Base-by-base conservation (phyloP, 2,329 filamentous ascomycete genomes). In the Ceratocystis papillata region DNA sequence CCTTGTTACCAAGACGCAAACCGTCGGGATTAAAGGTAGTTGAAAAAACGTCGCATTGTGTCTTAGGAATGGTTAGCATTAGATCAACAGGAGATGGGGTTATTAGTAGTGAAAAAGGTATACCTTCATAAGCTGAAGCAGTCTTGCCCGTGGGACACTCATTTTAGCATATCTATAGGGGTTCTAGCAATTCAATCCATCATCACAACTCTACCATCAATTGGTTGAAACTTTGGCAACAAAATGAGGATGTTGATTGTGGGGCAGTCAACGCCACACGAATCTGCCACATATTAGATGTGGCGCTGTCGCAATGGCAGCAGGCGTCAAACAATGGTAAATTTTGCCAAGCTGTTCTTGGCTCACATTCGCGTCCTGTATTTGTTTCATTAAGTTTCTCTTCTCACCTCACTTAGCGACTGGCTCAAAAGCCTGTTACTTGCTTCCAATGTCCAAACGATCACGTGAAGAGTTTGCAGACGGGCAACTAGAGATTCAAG, bases 41-140 rank as follows among this genome's bases (percentile, higher is more conserved):
- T 73, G 87, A 87, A 80, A 97, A 99, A 78, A 97, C 84, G 75
- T 87, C 85, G 81, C 90, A 96, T 87, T 92, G 91, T 73, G 84
- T 83, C 92, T 96, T 72, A 53, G 1, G 41, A 10, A 22, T 4
- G 33, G 68, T 76, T 57, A 77, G 72, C 53, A 64, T 55, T 12
- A 7, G 41, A 59, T 30, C 1, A 30, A 44, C 44, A 0, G 44
- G 17, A 7, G 6, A 3, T 1, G 37, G 8, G 10, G 5, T 41
- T 60, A 46, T 69, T 44, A 5, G n/a, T 41, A 22, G n/a, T 46
- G n/a, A 15, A 25, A 46, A 61, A 28, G 10, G 2, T 33, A 59
- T 76, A 90, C 91, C 87, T 90, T 91, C 80, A 93, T 83, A 69
- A 96, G 82, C 74, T 90, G 88, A 70, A 87, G 73, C 69, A 87